Evolutionary conservation across 768 basidiomycete species (phyloP).

Genomic region (Flagelloscypha sp.): DNA sequence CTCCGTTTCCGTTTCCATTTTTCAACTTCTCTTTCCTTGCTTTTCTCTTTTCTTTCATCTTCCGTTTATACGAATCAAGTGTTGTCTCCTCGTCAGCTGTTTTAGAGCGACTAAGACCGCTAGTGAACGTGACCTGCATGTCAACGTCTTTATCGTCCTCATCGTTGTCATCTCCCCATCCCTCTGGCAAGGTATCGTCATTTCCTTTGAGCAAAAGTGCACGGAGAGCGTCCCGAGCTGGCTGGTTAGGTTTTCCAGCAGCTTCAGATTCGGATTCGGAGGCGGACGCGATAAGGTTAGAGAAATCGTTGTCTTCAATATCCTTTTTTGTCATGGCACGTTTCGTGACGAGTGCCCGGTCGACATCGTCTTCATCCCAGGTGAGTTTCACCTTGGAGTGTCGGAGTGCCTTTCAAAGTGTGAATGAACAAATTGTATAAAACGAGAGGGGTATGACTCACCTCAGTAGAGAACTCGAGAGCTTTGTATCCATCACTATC

Average conservation of each 20-base stretch:
- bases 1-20: conserved; percentile 19
- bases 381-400: conserved; percentile 98
- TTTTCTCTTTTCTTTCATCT: conserved; percentile 83
- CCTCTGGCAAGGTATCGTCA: conserved; percentile 69
- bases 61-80: conserved; percentile 80
- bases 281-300: conserved; percentile 64
- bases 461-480: conserved; percentile 89
- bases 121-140: conserved; percentile 94
- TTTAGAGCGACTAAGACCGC: conserved; percentile 59
- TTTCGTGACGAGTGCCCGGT: conserved; percentile 72
- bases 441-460: conserved; percentile 30
- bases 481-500: conserved; percentile 57
- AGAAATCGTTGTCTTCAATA: conserved; percentile 89
- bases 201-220: conserved; percentile 61
- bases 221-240: conserved; percentile 65
- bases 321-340: conserved; percentile 74
- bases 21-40: conserved; percentile 64
- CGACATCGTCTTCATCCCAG: conserved; percentile 96
- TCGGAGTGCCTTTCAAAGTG: conserved; percentile 65
- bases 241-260: conserved; percentile 32
- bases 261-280: conserved; percentile 53
- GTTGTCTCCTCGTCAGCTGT: conserved; percentile 71
- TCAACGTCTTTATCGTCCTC: conserved; percentile 51
- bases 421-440: not conserved
- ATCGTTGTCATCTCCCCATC: conserved; percentile 49